These are phyloP conservation scores for Acorus calamus DNA, from an alignment of 106 monocot genomes.

Conservation along the genomic window DNA sequence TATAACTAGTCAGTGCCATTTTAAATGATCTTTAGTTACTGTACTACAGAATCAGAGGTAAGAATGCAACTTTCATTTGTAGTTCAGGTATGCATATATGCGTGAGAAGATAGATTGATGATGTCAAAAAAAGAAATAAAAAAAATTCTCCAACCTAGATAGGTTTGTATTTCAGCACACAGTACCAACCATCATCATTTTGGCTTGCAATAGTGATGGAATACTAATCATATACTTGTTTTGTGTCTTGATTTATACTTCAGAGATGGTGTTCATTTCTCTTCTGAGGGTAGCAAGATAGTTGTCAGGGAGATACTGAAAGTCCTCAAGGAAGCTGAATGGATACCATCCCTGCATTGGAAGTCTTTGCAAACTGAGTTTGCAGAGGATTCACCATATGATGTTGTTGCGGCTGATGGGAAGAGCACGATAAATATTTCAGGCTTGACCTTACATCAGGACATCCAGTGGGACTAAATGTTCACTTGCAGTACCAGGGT, in stretches of 20 bases:
- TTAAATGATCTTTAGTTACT: no score
- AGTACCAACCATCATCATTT: no score
- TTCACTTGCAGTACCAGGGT: no score
- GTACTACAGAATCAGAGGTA: no score
- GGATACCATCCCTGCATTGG: conserved; percentile 68
- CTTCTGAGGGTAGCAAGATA: conserved; percentile 64
- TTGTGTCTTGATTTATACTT: background rate
- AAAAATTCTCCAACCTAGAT: no score
- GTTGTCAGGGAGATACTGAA: conserved; percentile 64
- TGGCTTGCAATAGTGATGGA: background rate
- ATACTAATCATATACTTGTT: no score
- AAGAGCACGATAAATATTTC: conserved; percentile 52
- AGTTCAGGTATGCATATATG: no score
- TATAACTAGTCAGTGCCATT: no score
- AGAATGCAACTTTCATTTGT: no score
- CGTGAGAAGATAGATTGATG: no score
- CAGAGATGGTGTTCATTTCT: conserved; percentile 74
- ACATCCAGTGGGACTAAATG: conserved; percentile 43
- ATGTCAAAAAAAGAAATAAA: no score
- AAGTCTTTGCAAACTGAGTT: conserved; percentile 73
- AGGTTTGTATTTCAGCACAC: no score
- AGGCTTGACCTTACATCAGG: conserved; percentile 48
- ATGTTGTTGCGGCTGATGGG: conserved; percentile 50
- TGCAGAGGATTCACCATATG: conserved; percentile 56
- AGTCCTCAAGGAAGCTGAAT: conserved; percentile 55